These are phyloP conservation scores for Ustilago loliicola DNA, from an alignment of 1,284 basidiomycete genomes.

Conservation along the genomic window DNA sequence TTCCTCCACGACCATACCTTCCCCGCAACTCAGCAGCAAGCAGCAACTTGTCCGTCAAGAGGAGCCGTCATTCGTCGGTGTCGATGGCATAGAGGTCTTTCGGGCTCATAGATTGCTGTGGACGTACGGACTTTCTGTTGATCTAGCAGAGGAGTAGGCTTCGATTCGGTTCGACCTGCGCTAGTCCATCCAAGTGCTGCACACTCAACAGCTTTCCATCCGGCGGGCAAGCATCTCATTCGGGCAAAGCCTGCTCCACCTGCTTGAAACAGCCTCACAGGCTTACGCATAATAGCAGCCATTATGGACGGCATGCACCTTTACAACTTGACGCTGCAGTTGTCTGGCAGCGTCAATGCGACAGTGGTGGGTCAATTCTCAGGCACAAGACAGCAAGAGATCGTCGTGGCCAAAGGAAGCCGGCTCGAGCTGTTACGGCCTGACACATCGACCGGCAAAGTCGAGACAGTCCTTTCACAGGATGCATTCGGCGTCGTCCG, in stretches of 20 bases:
- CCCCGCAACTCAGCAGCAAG: background rate
- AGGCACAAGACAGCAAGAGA: conserved; percentile 67
- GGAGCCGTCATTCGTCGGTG: background rate
- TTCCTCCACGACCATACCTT: conserved; percentile 6
- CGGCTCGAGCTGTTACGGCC: conserved; percentile 64
- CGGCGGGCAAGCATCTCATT: background rate
- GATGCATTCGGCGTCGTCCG: conserved; percentile 65
- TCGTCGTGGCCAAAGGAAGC: conserved; percentile 63
- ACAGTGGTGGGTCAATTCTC: conserved; percentile 68
- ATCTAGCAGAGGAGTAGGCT: background rate
- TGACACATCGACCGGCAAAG: conserved; percentile 62
- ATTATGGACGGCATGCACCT: conserved; percentile 64
- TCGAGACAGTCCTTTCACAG: conserved; percentile 56
- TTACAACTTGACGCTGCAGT: conserved; percentile 66
- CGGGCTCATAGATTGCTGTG: background rate
- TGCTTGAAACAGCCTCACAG: no score
- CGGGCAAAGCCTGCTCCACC: background rate
- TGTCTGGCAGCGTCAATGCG: conserved; percentile 60
- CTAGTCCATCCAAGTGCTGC: background rate
- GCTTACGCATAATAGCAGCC: background rate
- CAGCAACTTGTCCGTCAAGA: background rate
- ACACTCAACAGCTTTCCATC: background rate
- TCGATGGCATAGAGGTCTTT: background rate
- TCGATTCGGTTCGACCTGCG: background rate
- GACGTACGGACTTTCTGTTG: background rate